Base-by-base conservation (phyloP, 2,329 filamentous ascomycete genomes). In the Colletotrichum phormii region DNA sequence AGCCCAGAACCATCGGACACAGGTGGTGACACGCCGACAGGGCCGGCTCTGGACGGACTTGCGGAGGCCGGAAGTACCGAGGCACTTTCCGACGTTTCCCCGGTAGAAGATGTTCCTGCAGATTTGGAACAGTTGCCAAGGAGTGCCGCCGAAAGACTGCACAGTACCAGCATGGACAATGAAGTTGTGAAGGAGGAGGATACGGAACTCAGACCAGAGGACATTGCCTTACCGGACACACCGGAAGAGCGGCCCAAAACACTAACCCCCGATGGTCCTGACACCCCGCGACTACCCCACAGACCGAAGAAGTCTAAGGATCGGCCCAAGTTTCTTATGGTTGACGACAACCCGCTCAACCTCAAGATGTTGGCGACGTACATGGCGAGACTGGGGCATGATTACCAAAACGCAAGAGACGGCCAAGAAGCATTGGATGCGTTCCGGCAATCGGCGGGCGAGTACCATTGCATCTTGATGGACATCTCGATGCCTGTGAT, bases 401-500 rank as follows among this genome's bases (percentile, higher is more conserved):
- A 75, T 0, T 81, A 79, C 31, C 76, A 78, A 9, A 81, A 78
- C 0, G 82, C 81, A 0, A 77, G 67, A 4, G 80, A 84, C 59
- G 82, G 82, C 0, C 73, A 80, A 18, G 78, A 84, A 63, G 82
- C 82, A 0, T 65, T 83, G 3, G 77, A 80, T 24, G 76, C 75
- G 0, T 84, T 79, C 46, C 75, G 71, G n/a, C 42, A 73, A 0
- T 71, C 76, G 1, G 77, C 77, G 0, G 74, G 74, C 0, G 64
- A 76, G 0, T 83, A 77, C 29, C 71, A 70, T 0, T 82, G 79
- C 62, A 73, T 85, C 0, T 74, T 85, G 5, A 85, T 84, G 77
- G 89, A 90, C 74, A 86, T 90, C 1, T 89, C 84, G 66, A 90
- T 91, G 89, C 89, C 89, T 0, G 79, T 89, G 3, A 86, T 90